Conservation (phyloP, 2,329 filamentous ascomycete species). For the Xylariaceae sp. region DNA sequence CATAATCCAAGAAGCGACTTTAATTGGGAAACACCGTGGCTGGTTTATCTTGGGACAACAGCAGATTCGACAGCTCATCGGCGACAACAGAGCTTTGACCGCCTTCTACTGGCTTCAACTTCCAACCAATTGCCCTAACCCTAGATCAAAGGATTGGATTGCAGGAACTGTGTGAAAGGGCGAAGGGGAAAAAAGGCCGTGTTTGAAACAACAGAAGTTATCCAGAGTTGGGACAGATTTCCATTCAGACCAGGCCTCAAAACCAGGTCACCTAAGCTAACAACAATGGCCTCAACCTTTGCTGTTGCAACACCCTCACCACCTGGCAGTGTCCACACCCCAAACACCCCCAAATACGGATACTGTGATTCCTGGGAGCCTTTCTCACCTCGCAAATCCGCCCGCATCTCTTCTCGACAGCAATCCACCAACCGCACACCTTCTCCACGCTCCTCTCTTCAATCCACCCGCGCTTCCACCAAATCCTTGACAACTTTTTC, state of each 20-base stretch:
- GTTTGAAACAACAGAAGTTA: not conserved
- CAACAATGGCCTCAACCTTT: conserved; percentile 46
- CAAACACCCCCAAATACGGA: conserved; percentile 72
- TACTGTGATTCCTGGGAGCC: conserved; percentile 74
- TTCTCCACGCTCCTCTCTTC: conserved; percentile 50
- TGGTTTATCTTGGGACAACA: not conserved
- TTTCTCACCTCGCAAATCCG: conserved; percentile 74
- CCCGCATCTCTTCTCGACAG: conserved; percentile 65
- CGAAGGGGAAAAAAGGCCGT: not conserved
- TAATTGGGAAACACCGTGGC: not conserved
- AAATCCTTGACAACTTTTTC: conserved; percentile 41
- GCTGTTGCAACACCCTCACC: conserved; percentile 66
- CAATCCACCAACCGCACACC: conserved; percentile 62
- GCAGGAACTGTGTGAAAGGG: not conserved
- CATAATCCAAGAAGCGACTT: not conserved
- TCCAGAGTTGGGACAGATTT: conserved; percentile 13
- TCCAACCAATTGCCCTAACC: not conserved
- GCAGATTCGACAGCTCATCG: not conserved
- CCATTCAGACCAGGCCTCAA: conserved; percentile 4
- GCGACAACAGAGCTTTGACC: not conserved
- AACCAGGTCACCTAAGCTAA: conserved; percentile 12
- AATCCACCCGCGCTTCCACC: conserved; percentile 36
- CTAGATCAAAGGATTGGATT: not conserved
- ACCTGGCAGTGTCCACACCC: conserved; percentile 65
- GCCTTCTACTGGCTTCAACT: not conserved